Base-by-base conservation (phyloP, 805 yeast genomes). In the Lipomyces sp. region DNA sequence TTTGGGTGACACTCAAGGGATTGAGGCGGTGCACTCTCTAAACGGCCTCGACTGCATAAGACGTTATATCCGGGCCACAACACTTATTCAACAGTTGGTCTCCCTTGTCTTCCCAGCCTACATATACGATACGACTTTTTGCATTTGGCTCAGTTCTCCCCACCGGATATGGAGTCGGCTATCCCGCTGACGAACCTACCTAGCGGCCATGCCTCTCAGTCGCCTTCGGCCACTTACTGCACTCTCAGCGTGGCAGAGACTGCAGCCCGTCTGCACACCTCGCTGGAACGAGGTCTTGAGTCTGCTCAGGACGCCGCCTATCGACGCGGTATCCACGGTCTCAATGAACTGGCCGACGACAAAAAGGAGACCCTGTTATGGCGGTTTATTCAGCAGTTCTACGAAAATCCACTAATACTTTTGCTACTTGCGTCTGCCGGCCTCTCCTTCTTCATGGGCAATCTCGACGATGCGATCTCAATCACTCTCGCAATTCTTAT, bases 391-490 rank as follows among this genome's bases (percentile, higher is more conserved):
- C 82, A 88, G 66, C 91, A 88, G 63, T 95, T 95, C 75, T 87
- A 90, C 73, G 93, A 90, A 72, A 97, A 95, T 78, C 98, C 97
- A 32, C 82, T 95, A 79, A 94, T 95, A 71, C 80, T 95, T 72
- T 80, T 95, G 65, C 83, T 95, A 73, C 90, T 93, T 53, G 98
- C 95, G 0, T 92, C 98, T 0, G 98, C 99, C 0, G 85, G 84
- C 1, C 83, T 95, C 45, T 88, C 96, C 69, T 90, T 94, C 72
- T 78, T 90, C 73, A 91, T 95, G 96, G 97, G 97, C n/a, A 95
- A 95, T 78, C 86, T 87, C 39, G 98, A 95, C 76, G 99, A 95
- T 77, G 97, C 98, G 1, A 81, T 95, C n/a, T 88, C 95, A 71
- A 95, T 95, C 72, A 88, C 98, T 0, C 81, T 93, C 69, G 99